Percentiles rank a stretch among this genome's conserved stretches.
These are phyloP conservation scores for Neurospora sp. DNA, from an alignment of 495 filamentous ascomycete genomes.

Conservation along the genomic window DNA sequence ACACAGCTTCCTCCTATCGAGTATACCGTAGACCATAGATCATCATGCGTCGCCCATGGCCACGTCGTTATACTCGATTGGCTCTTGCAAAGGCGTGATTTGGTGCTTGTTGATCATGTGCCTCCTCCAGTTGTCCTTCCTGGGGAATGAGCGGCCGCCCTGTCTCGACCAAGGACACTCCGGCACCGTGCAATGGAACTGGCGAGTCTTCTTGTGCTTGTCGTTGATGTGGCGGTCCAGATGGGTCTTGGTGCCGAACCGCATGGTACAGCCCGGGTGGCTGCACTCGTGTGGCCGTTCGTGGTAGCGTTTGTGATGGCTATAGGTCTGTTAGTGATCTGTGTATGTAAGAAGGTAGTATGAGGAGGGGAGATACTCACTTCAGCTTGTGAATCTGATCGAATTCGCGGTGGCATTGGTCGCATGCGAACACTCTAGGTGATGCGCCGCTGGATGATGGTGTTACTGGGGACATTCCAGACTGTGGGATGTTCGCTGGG, in stretches of 20 bases:
- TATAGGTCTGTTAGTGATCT: constrained; percentile 5
- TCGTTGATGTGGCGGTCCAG: constrained; percentile 43
- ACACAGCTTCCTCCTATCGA: not conserved
- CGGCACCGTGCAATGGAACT: constrained; percentile 35
- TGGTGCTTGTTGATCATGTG: constrained; percentile 42
- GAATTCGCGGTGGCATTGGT: constrained; percentile 33
- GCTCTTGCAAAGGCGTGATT: constrained; percentile 18
- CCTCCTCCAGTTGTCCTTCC: constrained; percentile 43
- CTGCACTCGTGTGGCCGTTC: constrained; percentile 36
- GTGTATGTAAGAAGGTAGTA: not conserved
- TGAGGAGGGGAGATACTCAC: constrained; percentile 11
- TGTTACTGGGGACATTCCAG: not conserved
- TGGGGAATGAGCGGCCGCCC: constrained; percentile 39
- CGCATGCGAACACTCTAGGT: constrained; percentile 24
- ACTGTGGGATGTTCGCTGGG: not conserved
- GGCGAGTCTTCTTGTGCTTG: constrained; percentile 38
- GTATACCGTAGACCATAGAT: not conserved
- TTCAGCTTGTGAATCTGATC: constrained; percentile 40
- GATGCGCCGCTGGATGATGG: constrained; percentile 19
- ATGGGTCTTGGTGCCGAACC: constrained; percentile 43
- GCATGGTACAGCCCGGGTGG: constrained; percentile 29
- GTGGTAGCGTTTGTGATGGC: constrained; percentile 41
- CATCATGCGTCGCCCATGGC: constrained; percentile 10
- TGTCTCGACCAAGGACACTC: constrained; percentile 35
- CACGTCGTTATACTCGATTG: constrained; percentile 19